phyloP scores from a whole-genome alignment of 2,329 filamentous ascomycete genomes.

The Didymella sp. region DNA sequence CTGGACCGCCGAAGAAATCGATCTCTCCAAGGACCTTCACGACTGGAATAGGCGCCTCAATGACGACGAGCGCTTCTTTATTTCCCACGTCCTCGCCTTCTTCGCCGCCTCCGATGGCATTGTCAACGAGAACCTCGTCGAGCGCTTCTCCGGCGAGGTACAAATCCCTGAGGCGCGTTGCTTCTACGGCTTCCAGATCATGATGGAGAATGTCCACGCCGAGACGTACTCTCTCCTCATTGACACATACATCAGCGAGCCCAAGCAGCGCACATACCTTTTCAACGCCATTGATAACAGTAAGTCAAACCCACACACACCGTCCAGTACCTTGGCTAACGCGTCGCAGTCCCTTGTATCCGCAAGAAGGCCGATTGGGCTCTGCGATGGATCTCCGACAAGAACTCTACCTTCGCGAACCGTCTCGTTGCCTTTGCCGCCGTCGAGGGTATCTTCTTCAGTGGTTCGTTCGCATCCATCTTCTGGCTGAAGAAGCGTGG shows the following conservation, averaged over 20 bases:
- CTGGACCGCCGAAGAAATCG: conserved; percentile 99
- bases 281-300: conserved; percentile 99
- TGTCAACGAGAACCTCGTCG: conserved; percentile 98
- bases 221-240: conserved; percentile 99
- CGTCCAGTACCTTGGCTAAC: conserved; percentile 30
- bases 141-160: conserved; percentile 96
- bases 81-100: conserved; percentile 98
- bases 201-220: conserved; percentile 99
- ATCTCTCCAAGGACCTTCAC: conserved; percentile 97
- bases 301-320: conserved; percentile 54
- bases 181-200: conserved; percentile 99
- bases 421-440: conserved; percentile 96
- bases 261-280: conserved; percentile 88
- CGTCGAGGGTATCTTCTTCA: conserved; percentile 99
- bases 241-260: conserved; percentile 99
- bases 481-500: conserved; percentile 99
- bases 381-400: conserved; percentile 90
- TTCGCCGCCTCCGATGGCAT: conserved; percentile 99
- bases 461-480: conserved; percentile 96
- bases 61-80: conserved; percentile 96
- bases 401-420: conserved; percentile 91
- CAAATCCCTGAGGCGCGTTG: conserved; percentile 97
- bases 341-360: conserved; percentile 81
- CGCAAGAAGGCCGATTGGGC: conserved; percentile 99
- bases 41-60: conserved; percentile 99